Evolutionary conservation across 257 asterid genomes (phyloP).

Genomic region (Solanum chiquidenum): DNA sequence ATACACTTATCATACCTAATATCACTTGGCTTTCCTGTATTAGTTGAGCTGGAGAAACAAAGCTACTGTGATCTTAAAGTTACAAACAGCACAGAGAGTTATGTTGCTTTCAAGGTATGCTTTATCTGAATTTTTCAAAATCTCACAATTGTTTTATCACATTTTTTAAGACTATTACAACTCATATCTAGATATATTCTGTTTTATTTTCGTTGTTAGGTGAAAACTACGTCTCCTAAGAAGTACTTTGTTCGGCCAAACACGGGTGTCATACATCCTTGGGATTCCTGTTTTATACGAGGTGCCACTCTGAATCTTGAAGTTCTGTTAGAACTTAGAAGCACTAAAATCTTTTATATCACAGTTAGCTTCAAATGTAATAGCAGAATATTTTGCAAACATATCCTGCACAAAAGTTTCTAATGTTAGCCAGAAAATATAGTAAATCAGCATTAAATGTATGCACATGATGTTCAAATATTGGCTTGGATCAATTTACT

Average conservation of each 20-base stretch:
- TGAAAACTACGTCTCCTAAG: constrained; percentile 84
- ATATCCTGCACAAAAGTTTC: background rate
- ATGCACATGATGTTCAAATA: background rate
- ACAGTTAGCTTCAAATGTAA: background rate
- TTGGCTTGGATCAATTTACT: background rate
- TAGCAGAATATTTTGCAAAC: background rate
- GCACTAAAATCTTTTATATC: background rate
- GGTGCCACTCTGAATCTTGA: constrained; percentile 30
- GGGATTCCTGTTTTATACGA: constrained; percentile 67
- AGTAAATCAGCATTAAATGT: background rate
- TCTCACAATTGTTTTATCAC: background rate
- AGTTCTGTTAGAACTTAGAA: background rate
- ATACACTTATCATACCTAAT: background rate
- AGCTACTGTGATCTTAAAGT: constrained; percentile 77
- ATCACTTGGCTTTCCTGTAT: background rate
- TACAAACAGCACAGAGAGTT: constrained; percentile 53
- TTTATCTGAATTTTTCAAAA: background rate
- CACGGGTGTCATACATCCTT: constrained; percentile 58
- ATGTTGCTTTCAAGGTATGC: constrained; percentile 75
- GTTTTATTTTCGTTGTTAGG: constrained; percentile 24
- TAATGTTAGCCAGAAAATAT: background rate
- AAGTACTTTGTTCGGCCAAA: constrained; percentile 85
- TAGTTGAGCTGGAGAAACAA: constrained; percentile 80
- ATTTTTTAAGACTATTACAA: background rate
- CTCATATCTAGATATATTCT: background rate